Base-by-base conservation (phyloP, 2,329 filamentous ascomycete genomes). In the Phyllachora maydis region DNA sequence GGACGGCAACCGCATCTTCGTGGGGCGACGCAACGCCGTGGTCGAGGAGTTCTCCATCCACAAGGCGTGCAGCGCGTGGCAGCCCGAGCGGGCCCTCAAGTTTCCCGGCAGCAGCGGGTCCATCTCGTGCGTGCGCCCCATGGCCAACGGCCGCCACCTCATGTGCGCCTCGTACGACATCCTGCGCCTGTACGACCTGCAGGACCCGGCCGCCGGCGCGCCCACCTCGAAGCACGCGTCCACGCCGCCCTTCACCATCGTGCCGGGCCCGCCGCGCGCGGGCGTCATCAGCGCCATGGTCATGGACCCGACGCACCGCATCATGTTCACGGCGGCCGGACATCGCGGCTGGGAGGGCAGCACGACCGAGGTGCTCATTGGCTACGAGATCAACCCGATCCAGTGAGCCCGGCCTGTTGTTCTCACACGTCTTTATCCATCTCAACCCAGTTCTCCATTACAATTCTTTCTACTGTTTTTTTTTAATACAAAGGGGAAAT, bases 91-190 rank as follows among this genome's bases (percentile, higher is more conserved):
- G 16, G 66, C 69, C 0, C 76, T 98, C 44, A 82, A 74, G 37
- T 90, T 98, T 33, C 88, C 88, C 2, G 64, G 69, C 14, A 88
- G 85, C 9, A 90, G 79, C 43, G 85, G 85, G 6, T 67, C 83
- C 0, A 82, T 98, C 14, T 92, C 76, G 38, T 79, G 82, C 6
- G 64, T 98, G 10, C 63, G 75, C 28, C 66, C 81, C 11, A 95
- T 98, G 88, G 69, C 75, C 2, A 98, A 98, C 41, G 81, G 81
- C 2, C 65, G 78, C 22, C 85, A 95, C 54, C 56, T 98, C 7
- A 67, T 98, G 9, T 95, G 88, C 45, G 85, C 85, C 8, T 90
- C 78, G 1, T 75, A 91, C 41, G 85, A 95, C 40, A 95, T 95
- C 35, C 60, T 98, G 9, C 68, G 88, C 4, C 61, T 98, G 1